Percentiles rank a stretch among this genome's conserved stretches.
Conservation (phyloP, 2,329 filamentous ascomycete species). For the Paecilomyces formosus region DNA sequence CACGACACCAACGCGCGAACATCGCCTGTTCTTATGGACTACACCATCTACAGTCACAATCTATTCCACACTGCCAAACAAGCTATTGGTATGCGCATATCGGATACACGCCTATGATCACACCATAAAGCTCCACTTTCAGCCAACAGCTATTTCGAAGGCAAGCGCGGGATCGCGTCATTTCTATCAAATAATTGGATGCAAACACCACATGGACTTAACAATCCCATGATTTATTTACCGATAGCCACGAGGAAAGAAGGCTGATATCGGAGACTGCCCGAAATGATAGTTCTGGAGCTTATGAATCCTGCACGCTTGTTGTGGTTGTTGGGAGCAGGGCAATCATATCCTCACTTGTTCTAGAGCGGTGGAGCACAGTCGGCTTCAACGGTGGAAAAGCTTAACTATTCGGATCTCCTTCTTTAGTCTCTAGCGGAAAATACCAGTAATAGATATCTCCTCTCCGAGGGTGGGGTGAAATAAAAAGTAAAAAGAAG, state of each 20-base stretch:
- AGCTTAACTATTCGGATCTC: neutral
- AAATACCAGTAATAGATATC: neutral
- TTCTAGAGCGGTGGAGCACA: neutral
- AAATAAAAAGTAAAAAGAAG: too few species aligned
- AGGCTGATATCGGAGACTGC: neutral
- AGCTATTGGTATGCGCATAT: neutral
- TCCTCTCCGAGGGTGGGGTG: neutral
- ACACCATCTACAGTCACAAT: neutral
- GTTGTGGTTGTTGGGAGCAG: neutral
- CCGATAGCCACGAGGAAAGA: neutral
- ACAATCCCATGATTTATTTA: neutral
- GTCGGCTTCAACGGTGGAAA: neutral
- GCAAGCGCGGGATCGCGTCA: neutral
- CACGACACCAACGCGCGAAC: neutral
- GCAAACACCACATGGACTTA: neutral
- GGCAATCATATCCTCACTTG: neutral
- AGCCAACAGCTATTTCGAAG: neutral
- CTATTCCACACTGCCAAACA: neutral
- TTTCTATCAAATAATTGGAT: neutral
- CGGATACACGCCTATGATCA: neutral
- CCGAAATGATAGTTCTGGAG: neutral
- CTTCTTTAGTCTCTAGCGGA: neutral
- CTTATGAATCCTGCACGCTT: neutral
- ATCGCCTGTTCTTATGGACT: neutral
- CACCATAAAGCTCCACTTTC: slow-evolving; percentile 4